These are phyloP conservation scores for Gossypium mustelinum DNA, from an alignment of 345 rosid genomes.

Conservation along the genomic window DNA sequence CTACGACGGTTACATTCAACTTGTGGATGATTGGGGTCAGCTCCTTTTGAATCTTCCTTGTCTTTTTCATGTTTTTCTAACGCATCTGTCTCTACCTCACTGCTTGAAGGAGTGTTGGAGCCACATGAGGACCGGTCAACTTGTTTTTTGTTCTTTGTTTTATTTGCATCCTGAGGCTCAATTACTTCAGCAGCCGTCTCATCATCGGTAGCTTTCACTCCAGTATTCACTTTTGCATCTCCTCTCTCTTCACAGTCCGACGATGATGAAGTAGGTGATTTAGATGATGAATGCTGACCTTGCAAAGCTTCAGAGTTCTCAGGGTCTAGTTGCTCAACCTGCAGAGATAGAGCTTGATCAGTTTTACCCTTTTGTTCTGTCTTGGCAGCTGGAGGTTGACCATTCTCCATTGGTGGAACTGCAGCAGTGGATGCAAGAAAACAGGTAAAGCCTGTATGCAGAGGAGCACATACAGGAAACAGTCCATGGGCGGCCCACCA, in stretches of 20 bases:
- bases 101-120: slow-evolving; percentile 81
- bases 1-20: slow-evolving; percentile 54
- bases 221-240: slow-evolving; percentile 35
- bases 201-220: slow-evolving; percentile 31
- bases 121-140: slow-evolving; percentile 90
- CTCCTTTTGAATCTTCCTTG: slow-evolving; percentile 51
- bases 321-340: slow-evolving; percentile 36
- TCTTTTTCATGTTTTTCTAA: slow-evolving; percentile 53
- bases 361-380: slow-evolving; percentile 29
- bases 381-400: slow-evolving; percentile 31
- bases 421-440: slow-evolving; percentile 43
- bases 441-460: slow-evolving; percentile 48
- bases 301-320: slow-evolving; percentile 50
- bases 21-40: slow-evolving; percentile 39
- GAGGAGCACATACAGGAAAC: slow-evolving; percentile 72
- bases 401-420: slow-evolving; percentile 35
- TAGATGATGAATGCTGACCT: slow-evolving; percentile 52
- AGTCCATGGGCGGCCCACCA: slow-evolving; percentile 98
- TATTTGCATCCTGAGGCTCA: slow-evolving; percentile 48
- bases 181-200: slow-evolving; percentile 40
- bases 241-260: slow-evolving; percentile 58
- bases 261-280: slow-evolving; percentile 39
- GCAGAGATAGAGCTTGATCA: slow-evolving; percentile 33
- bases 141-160: slow-evolving; percentile 57
- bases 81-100: slow-evolving; percentile 76